Conservation (phyloP, 768 basidiomycete genomes). For the Suillus variegatus region DNA sequence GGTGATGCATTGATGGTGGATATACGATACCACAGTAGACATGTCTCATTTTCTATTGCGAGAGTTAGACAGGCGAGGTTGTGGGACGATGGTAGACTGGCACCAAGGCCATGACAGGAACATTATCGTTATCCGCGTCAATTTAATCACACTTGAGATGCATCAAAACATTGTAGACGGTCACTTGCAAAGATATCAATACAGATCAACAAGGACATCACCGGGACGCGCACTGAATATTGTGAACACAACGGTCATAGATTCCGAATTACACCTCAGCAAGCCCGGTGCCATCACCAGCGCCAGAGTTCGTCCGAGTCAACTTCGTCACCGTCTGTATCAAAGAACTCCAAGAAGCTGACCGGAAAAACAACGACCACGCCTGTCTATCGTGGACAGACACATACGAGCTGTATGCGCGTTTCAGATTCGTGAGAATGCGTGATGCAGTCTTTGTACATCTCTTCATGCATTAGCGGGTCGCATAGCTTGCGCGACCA, state of each 20-base stretch:
- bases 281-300: slow-evolving; percentile 85
- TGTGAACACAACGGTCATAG: slow-evolving; percentile 42
- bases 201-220: no score
- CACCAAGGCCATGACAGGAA: no score
- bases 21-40: not conserved
- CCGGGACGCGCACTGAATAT: no score
- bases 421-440: slow-evolving; percentile 64
- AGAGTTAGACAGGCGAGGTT: slow-evolving; percentile 49
- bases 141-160: no score
- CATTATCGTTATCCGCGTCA: no score
- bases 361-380: slow-evolving; percentile 84
- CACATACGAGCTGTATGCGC: slow-evolving; percentile 60
- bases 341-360: slow-evolving; percentile 88
- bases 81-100: no score
- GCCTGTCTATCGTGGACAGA: slow-evolving; percentile 80
- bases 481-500: slow-evolving; percentile 92
- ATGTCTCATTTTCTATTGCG: slow-evolving; percentile 47
- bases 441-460: slow-evolving; percentile 89
- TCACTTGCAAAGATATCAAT: no score
- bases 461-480: slow-evolving; percentile 87
- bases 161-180: no score
- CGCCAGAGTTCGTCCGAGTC: slow-evolving; percentile 48
- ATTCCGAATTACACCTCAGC: slow-evolving; percentile 81
- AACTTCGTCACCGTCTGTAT: slow-evolving; percentile 74
- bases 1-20: not conserved